phyloP scores from a whole-genome alignment of 192 early-diverging fungal species.

The Coemansia sp. region DNA sequence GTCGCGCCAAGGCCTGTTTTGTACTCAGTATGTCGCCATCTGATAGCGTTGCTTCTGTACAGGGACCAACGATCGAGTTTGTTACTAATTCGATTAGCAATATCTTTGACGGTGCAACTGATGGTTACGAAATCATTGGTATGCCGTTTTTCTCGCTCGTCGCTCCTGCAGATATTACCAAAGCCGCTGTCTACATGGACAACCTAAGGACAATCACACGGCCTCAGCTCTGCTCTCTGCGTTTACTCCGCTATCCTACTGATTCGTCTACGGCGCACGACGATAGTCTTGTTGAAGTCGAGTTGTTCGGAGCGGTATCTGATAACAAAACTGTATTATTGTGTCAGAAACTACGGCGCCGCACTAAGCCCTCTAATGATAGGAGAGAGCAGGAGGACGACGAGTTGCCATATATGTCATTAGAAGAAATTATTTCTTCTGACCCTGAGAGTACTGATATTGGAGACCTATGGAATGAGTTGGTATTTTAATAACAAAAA shows the following conservation, averaged over 20 bases:
- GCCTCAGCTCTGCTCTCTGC: constrained; percentile 38
- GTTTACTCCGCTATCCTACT: constrained; percentile 16
- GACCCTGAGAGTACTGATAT: constrained; percentile 41
- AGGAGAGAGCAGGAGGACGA: not conserved
- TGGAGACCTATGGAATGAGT: constrained; percentile 26
- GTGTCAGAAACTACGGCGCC: constrained; percentile 28
- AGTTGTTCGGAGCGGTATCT: constrained; percentile 46
- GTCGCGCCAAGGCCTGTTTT: constrained; percentile 44
- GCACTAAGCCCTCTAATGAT: not conserved
- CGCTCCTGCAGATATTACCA: constrained; percentile 26
- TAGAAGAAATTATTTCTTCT: constrained; percentile 44
- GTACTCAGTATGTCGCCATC: constrained; percentile 14
- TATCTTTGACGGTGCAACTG: constrained; percentile 33
- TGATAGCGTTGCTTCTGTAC: not conserved
- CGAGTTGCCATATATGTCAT: constrained; percentile 30
- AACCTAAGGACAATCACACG: constrained; percentile 10
- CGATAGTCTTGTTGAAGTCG: constrained; percentile 18
- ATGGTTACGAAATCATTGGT: constrained; percentile 40
- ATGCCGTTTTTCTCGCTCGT: constrained; percentile 41
- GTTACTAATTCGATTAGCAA: constrained; percentile 44
- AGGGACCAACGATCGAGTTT: constrained; percentile 41
- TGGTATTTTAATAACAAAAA: constrained; percentile 19
- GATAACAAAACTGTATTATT: constrained; percentile 36
- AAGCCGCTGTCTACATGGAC: constrained; percentile 38
- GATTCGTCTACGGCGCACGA: not conserved